Evolutionary conservation across 2,329 filamentous ascomycete species (phyloP), one percentile per base, ranked within the genome.

Genomic region (Xylariaceae sp.): DNA sequence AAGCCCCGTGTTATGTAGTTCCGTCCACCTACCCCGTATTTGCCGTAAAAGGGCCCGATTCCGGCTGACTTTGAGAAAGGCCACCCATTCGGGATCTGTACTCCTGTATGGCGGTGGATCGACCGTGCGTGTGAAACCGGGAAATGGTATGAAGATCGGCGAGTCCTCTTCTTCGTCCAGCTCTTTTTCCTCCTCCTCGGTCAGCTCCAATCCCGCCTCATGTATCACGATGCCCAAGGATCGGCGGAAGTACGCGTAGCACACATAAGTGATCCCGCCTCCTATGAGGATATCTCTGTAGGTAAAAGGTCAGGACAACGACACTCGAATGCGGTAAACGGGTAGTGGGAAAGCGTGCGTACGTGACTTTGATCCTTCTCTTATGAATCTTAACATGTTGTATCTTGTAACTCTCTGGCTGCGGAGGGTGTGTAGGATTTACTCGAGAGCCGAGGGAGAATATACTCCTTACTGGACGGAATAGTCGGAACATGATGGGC

Each of bases 51-150:
- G 70, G 41, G 76, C 67, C 13, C 64, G 67, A 56, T 87, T 77
- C 57, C 76, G 76, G 56, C 76, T 80, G n/a, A 87, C 71, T 51
- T 77, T 77, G 15, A 83, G 64, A 58, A 85, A 88, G 46, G 75
- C 73, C 57, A 75, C 71, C 82, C 81, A 87, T 67, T 88, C 85
- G 2, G 84, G 83, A 60, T 86, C 83, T 22, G 71, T 72, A 48
- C 76, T 76, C 55, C 72, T 74, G 64, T 84, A 86, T 2, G 77
- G 78, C 29, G 69, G 65, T 29, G 76, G 74, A 15, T 74, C 70
- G 16, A 82, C 68, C 53, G 72, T 60, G 47, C 74, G 75, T 0
- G 75, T 80, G 2, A 80, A 83, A 41, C 82, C 81, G 3, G 83
- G 82, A 49, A 87, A 78, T 0, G 85, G 81, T 7, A 88, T 76